Percentiles rank a stretch among this genome's conserved stretches.
Evolutionary conservation across 345 rosid species (phyloP).

Genomic region (Diplotaxis tenuifolia): DNA sequence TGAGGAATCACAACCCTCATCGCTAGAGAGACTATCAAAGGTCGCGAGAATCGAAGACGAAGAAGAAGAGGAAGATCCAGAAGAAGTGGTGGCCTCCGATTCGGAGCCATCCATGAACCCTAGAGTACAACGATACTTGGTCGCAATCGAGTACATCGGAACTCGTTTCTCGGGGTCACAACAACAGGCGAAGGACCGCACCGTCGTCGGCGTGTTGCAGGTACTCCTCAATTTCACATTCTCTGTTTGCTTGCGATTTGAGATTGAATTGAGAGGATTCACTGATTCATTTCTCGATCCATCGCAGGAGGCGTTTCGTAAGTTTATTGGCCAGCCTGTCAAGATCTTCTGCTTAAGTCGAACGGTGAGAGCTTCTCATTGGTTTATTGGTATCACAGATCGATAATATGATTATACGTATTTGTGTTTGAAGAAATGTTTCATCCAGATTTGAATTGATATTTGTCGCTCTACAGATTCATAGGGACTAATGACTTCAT

Average conservation of each 20-base stretch:
- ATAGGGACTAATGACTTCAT: not conserved
- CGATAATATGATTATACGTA: not conserved
- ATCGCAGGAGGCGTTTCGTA: slow-evolving; percentile 73
- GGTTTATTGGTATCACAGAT: not conserved
- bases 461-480: slow-evolving; percentile 5
- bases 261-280: too few species aligned
- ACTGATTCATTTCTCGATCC: not conserved
- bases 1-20: not conserved
- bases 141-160: slow-evolving; percentile 84
- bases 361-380: slow-evolving; percentile 54
- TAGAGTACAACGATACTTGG: slow-evolving; percentile 70
- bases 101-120: slow-evolving; percentile 41
- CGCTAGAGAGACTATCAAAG: slow-evolving; percentile 47
- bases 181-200: slow-evolving; percentile 64
- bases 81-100: slow-evolving; percentile 15
- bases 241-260: not conserved
- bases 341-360: slow-evolving; percentile 73
- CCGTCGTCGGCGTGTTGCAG: slow-evolving; percentile 84
- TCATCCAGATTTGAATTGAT: not conserved
- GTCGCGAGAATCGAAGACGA: slow-evolving; percentile 48
- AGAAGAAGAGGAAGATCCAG: too few species aligned
- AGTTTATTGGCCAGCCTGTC: slow-evolving; percentile 87
- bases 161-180: slow-evolving; percentile 89
- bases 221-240: slow-evolving; percentile 15
- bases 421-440: not conserved